Evolutionary conservation across 2,329 filamentous ascomycete species (phyloP).

Genomic region (Aspergillus luchuensis): DNA sequence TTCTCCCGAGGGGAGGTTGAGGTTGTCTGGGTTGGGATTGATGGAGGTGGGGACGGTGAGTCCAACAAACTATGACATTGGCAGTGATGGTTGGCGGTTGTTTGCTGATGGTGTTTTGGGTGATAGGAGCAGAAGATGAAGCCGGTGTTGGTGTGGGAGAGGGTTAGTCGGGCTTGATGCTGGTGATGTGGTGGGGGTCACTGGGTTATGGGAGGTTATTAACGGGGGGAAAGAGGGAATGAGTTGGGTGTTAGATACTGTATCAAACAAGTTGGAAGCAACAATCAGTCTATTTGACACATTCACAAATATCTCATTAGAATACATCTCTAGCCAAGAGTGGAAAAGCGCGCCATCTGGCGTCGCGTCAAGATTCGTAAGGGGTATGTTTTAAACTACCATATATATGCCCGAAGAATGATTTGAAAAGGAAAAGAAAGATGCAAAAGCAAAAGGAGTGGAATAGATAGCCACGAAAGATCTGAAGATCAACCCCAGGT

Average conservation of each 20-base stretch:
- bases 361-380: neutral
- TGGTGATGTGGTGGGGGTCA: neutral
- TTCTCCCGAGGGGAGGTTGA: neutral
- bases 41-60: neutral
- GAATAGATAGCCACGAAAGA: neutral
- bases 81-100: neutral
- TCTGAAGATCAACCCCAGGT: slow-evolving; percentile 69
- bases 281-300: neutral
- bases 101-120: neutral
- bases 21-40: neutral
- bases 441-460: neutral
- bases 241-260: neutral
- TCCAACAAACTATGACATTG: neutral
- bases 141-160: slow-evolving; percentile 8
- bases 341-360: neutral
- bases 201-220: neutral
- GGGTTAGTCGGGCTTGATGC: neutral
- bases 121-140: neutral
- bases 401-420: slow-evolving; percentile 8
- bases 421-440: neutral
- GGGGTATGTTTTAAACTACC: slow-evolving; percentile 14
- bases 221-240: neutral
- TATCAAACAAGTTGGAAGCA: neutral
- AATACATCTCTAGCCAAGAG: neutral
- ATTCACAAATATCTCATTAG: neutral